A percentile compares a stretch with the other conserved stretches of the same genome.
Evolutionary conservation across 352 stramenopile genomes (phyloP).

Genomic region (Phytopythium cucurbitacearum): DNA sequence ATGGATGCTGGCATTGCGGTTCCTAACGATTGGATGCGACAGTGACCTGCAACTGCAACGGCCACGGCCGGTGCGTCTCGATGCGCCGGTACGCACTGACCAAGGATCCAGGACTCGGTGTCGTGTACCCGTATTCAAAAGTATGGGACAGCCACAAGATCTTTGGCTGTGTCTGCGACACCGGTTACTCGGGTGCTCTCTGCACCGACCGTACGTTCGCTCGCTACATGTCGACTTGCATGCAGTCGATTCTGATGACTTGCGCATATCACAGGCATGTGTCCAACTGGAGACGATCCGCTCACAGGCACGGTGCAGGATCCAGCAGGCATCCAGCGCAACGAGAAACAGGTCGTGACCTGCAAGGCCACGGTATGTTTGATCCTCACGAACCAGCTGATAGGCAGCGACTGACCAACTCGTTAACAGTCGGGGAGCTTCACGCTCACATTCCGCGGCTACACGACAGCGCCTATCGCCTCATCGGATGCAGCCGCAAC

Average conservation of each 20-base stretch:
- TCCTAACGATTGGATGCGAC: neutral
- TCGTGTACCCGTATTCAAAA: conserved; percentile 47
- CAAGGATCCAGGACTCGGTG: conserved; percentile 51
- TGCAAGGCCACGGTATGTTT: conserved; percentile 64
- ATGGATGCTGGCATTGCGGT: neutral
- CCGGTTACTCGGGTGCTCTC: conserved; percentile 65
- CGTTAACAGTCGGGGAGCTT: conserved; percentile 61
- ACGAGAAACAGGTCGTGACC: conserved; percentile 61
- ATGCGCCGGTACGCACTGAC: conserved; percentile 59
- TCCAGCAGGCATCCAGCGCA: conserved; percentile 56
- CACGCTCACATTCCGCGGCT: conserved; percentile 77
- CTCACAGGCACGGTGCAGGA: conserved; percentile 72
- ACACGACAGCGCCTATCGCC: conserved; percentile 68
- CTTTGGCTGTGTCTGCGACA: conserved; percentile 83
- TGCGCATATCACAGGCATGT: conserved; percentile 30
- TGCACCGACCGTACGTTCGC: conserved; percentile 50
- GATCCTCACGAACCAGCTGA: too few relatives aligned
- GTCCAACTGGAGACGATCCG: conserved; percentile 82
- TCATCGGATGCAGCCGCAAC: conserved; percentile 39
- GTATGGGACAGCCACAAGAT: conserved; percentile 87
- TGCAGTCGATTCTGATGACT: too few relatives aligned
- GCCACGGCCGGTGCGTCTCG: conserved; percentile 72
- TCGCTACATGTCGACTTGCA: neutral
- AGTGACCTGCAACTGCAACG: conserved; percentile 77
- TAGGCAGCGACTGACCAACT: neutral